These are phyloP conservation scores for Trypanosoma congolense DNA, from an alignment of 208 protist genomes.

Conservation along the genomic window DNA sequence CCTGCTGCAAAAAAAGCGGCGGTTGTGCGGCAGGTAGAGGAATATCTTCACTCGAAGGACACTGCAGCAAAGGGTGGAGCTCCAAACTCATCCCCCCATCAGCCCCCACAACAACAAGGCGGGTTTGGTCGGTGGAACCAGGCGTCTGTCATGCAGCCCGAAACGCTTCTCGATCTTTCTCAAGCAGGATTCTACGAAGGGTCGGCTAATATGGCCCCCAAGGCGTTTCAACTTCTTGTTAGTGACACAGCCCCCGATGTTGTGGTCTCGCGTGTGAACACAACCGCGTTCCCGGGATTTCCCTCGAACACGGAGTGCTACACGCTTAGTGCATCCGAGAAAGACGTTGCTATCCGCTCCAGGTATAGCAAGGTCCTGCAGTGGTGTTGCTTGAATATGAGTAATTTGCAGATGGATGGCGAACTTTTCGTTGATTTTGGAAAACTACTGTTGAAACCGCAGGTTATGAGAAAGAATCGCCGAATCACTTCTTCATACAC, in stretches of 20 bases:
- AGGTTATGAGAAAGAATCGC: constrained; percentile 30
- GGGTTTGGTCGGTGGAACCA: constrained; percentile 60
- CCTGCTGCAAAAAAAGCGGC: constrained; percentile 59
- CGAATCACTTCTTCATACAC: constrained; percentile 79
- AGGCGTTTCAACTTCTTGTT: constrained; percentile 86
- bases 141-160: constrained; percentile 40
- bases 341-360: constrained; percentile 52
- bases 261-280: constrained; percentile 83
- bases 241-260: constrained; percentile 67
- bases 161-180: constrained; percentile 79
- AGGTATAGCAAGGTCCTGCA: constrained; percentile 89
- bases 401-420: constrained; percentile 87
- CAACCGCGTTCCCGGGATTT: constrained; percentile 82
- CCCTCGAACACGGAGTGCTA: constrained; percentile 88
- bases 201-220: constrained; percentile 71
- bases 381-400: constrained; percentile 90
- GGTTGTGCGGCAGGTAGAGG: constrained; percentile 81
- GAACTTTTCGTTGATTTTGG: constrained; percentile 76
- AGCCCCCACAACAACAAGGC: constrained; percentile 14
- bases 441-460: constrained; percentile 67
- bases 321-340: constrained; percentile 65
- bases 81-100: constrained; percentile 2
- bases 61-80: constrained; percentile 14
- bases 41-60: constrained; percentile 67
- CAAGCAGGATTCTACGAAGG: constrained; percentile 88